Evolutionary conservation across 176 grass and related monocot genomes (phyloP), one percentile per base, ranked within the genome.

Genomic region (Echinochloa phyllopogon): DNA sequence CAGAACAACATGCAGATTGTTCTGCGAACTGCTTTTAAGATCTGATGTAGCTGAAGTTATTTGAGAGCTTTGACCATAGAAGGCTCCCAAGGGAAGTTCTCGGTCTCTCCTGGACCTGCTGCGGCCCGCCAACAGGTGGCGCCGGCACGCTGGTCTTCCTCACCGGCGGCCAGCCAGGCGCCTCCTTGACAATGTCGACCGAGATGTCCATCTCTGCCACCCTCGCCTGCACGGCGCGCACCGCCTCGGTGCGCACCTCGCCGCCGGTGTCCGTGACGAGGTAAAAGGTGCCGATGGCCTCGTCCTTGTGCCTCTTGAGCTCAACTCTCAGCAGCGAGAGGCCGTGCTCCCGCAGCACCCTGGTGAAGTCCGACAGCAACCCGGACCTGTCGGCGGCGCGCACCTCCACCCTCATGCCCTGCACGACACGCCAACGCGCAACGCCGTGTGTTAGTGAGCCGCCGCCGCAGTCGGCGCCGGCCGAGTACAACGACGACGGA

Each of bases 341-440:
- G 9, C 92, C 86, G 69, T 91, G 86, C 83, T 94, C 92, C 8
- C 88, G 82, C 38, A 91, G 83, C 63, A 80, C 71, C 68, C 92
- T 71, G 52, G 92, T 88, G 82, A 94, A 82, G 69, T 94, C 92
- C 45, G 88, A 83, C 6, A 94, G 86, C 82, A 94, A 10, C 37
- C 83, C 86, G 39, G 83, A 59, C 83, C 88, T 53, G 75, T 94
- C 86, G 17, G 68, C 55, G 6, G 88, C 86, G 56, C 74, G 75
- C 60, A 94, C 78, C 74, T 94, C 88, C 66, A 88, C 82, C 83
- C 20, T 90, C 29, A 71, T n/a, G 10, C 88, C 92, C 92, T 94
- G 92, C 84, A 72, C 33, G n/a, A 79, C 38, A 74, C 36, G 25
- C 38, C 65, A 76, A 61, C 1, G 20, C 6, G 16, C 23, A 25